These are phyloP conservation scores for Bacterosira constricta DNA, from an alignment of 108 stramenopile species.

Conservation along the genomic window DNA sequence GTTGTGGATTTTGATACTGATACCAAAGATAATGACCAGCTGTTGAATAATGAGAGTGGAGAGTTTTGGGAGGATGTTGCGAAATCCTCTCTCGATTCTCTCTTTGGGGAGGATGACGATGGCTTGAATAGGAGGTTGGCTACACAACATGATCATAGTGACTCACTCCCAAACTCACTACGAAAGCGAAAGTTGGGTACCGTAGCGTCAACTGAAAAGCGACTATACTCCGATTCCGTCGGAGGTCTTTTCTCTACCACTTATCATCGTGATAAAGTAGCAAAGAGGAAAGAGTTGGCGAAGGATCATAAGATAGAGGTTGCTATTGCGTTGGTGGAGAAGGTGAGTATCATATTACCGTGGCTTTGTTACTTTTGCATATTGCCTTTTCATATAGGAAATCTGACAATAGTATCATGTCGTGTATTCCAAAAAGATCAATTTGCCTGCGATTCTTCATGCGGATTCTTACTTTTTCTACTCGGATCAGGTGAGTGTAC, in stretches of 20 bases:
- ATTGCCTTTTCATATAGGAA: no score
- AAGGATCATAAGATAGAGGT: constrained; percentile 31
- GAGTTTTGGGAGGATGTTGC: not conserved
- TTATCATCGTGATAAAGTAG: not conserved
- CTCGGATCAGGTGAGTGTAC: constrained; percentile 72
- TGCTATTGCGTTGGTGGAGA: constrained; percentile 40
- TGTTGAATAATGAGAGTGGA: constrained; percentile 4
- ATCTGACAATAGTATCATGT: no score
- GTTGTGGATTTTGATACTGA: not conserved
- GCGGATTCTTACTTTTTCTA: constrained; percentile 80
- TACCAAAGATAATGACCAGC: not conserved
- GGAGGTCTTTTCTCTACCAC: constrained; percentile 4
- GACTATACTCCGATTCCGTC: not conserved
- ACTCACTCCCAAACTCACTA: not conserved
- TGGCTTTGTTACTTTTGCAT: no score
- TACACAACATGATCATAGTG: not conserved
- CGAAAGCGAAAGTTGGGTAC: not conserved
- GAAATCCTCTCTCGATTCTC: not conserved
- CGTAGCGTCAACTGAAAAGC: not conserved
- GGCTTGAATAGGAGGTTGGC: not conserved
- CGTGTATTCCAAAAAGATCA: constrained; percentile 55
- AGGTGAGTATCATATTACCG: no score
- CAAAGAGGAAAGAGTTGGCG: not conserved
- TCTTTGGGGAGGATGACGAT: not conserved
- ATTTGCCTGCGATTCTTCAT: constrained; percentile 70